Percentiles rank a stretch among this genome's conserved stretches.
These are phyloP conservation scores for Rhodamnia argentea DNA, from an alignment of 345 rosid genomes.

Conservation along the genomic window DNA sequence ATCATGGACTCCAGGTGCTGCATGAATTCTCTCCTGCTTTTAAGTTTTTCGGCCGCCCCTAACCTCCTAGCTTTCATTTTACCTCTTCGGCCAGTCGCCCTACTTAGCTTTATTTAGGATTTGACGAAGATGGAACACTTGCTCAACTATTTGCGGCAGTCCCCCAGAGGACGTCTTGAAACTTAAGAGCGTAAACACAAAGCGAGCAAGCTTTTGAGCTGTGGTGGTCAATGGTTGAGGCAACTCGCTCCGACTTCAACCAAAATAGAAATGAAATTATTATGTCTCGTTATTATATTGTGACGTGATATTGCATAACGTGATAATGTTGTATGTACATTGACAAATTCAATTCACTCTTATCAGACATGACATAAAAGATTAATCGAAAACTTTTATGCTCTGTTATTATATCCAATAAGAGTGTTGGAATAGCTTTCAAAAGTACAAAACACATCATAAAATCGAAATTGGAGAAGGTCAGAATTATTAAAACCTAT, in stretches of 20 bases:
- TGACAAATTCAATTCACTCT: neutral
- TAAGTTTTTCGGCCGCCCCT: neutral
- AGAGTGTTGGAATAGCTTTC: neutral
- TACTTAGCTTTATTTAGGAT: neutral
- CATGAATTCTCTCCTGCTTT: neutral
- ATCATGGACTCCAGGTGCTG: neutral
- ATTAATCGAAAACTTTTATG: neutral
- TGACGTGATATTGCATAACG: fast-evolving
- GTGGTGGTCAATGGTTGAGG: neutral
- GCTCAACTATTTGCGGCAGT: neutral
- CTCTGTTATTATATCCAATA: too few relatives aligned
- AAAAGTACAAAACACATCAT: neutral
- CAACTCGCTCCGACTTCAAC: neutral
- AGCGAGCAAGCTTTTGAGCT: neutral
- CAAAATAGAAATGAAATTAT: neutral
- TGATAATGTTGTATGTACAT: neutral
- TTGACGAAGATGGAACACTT: neutral
- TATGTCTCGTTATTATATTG: neutral
- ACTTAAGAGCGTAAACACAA: neutral
- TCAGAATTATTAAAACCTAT: neutral
- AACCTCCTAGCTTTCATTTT: neutral
- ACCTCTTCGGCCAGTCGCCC: too few relatives aligned
- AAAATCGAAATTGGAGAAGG: neutral
- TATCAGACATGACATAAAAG: neutral
- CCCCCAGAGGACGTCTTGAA: neutral